phyloP scores from a whole-genome alignment of 768 basidiomycete species.

The Jaapia argillacea region DNA sequence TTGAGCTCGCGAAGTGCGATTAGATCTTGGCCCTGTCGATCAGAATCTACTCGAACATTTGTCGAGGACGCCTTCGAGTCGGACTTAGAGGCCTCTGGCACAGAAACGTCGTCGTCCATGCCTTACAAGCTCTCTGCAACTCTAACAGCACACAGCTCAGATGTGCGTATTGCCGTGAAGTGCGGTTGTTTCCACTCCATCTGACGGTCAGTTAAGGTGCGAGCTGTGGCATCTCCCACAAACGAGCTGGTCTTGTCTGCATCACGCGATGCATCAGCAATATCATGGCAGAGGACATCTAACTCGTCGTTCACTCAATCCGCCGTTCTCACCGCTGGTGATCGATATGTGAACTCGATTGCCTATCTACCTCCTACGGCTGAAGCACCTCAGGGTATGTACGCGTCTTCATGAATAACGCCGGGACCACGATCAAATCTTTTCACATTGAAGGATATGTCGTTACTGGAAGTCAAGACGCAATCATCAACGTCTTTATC shows the following conservation, averaged over 20 bases:
- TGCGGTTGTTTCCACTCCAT: not conserved
- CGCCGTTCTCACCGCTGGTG: conserved; percentile 49
- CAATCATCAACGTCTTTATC: conserved; percentile 76
- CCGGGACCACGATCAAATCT: too few relatives aligned
- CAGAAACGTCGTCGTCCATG: too few relatives aligned
- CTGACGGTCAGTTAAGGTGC: conserved; percentile 45
- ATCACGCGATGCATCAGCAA: conserved; percentile 86
- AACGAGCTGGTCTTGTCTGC: conserved; percentile 77
- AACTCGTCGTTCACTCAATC: conserved; percentile 42
- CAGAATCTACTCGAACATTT: too few relatives aligned
- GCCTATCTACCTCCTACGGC: conserved; percentile 64
- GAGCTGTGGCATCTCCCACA: conserved; percentile 68
- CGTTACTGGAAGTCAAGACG: conserved; percentile 85
- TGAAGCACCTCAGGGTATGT: conserved; percentile 61
- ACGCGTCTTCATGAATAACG: conserved; percentile 1
- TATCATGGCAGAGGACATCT: conserved; percentile 64
- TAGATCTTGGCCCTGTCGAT: too few relatives aligned
- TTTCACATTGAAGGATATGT: conserved; percentile 54
- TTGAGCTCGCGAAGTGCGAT: too few relatives aligned
- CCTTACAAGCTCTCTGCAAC: conserved; percentile 73
- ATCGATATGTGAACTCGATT: conserved; percentile 75
- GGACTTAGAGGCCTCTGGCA: too few relatives aligned
- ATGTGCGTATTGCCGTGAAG: conserved; percentile 38
- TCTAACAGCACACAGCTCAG: conserved; percentile 57
- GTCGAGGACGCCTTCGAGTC: too few relatives aligned